phyloP scores from a whole-genome alignment of 805 yeast genomes.

The Pichia nakasei region DNA sequence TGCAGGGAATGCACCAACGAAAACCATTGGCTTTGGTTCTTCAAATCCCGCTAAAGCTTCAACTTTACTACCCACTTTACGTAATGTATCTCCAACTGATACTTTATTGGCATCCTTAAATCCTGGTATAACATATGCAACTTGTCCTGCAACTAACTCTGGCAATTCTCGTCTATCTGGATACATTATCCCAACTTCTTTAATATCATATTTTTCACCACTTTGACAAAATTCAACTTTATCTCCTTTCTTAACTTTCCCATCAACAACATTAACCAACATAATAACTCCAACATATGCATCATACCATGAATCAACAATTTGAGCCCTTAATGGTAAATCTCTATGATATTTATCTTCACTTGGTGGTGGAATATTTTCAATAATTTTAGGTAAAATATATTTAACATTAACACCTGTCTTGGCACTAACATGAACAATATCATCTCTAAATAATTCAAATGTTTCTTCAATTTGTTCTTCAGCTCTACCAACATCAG shows the following conservation, averaged over 20 bases:
- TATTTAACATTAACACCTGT: conserved; percentile 74
- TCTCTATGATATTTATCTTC: conserved; percentile 35
- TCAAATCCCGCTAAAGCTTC: conserved; percentile 91
- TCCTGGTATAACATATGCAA: conserved; percentile 90
- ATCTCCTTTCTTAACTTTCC: conserved; percentile 63
- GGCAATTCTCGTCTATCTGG: conserved; percentile 73
- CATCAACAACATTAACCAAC: conserved; percentile 79
- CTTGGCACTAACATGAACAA: conserved; percentile 85
- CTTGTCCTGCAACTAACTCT: conserved; percentile 76
- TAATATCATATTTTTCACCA: conserved; percentile 67
- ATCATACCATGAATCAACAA: conserved; percentile 98
- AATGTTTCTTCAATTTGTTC: conserved; percentile 82
- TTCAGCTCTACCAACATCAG: conserved; percentile 71
- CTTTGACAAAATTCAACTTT: conserved; percentile 74
- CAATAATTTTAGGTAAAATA: conserved; percentile 75
- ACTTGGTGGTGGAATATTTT: conserved; percentile 52
- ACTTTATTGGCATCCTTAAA: conserved; percentile 86
- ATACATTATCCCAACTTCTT: conserved; percentile 92
- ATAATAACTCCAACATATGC: conserved; percentile 85
- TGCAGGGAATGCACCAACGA: conserved; percentile 96
- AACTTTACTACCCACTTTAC: conserved; percentile 48
- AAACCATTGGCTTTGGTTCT: conserved; percentile 97
- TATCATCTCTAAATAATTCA: conserved; percentile 66
- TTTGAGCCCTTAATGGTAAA: conserved; percentile 57
- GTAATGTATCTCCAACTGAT: conserved; percentile 82